Conservation (phyloP, 176 grass and related monocot species). For the Guadua angustifolia region DNA sequence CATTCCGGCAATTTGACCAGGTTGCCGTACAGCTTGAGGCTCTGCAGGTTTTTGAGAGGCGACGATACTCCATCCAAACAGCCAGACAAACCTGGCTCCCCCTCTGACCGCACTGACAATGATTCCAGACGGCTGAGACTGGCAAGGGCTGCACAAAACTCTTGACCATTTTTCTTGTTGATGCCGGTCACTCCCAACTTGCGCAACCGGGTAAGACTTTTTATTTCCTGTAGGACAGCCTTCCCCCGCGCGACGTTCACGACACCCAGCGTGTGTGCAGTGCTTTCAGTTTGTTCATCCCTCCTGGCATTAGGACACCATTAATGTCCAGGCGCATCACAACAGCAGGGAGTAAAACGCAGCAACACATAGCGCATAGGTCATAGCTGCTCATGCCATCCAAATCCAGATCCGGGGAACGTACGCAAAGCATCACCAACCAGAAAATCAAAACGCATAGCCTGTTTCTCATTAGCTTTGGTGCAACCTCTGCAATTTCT, state of each 20-base stretch:
- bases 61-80: not conserved
- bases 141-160: not conserved
- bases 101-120: not conserved
- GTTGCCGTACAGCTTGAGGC: not conserved
- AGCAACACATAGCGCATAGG: not conserved
- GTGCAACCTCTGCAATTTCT: too few species aligned
- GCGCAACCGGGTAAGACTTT: too few species aligned
- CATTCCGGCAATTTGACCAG: not conserved
- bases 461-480: not conserved
- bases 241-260: not conserved
- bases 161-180: not conserved
- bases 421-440: too few species aligned
- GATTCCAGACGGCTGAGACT: not conserved
- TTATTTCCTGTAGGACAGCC: too few species aligned
- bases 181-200: not conserved
- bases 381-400: not conserved
- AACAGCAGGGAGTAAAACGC: not conserved
- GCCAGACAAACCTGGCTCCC: not conserved
- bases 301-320: not conserved
- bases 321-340: not conserved
- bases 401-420: too few species aligned
- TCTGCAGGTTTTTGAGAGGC: not conserved
- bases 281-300: not conserved
- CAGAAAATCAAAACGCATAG: not conserved
- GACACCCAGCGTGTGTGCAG: conserved; percentile 18